Base-by-base conservation (phyloP, 768 basidiomycete genomes). In the Dictyophora rubrovolvata region DNA sequence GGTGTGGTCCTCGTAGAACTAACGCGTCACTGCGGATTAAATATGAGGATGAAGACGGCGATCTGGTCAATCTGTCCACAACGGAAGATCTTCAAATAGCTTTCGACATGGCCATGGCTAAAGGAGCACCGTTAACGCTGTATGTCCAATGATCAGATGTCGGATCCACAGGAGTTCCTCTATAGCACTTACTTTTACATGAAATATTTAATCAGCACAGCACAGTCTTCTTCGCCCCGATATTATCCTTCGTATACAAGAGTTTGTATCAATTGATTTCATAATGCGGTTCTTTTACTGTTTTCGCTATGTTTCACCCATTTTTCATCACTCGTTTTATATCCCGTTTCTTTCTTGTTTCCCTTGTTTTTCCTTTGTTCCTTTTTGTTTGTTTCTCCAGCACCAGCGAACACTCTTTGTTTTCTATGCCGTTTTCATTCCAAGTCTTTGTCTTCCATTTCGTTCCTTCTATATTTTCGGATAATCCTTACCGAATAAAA, bases 51-150 rank as follows among this genome's bases (percentile, higher is more conserved):
- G 93, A 95, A 68, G 93, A 95, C 65, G 92, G 92, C 21, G 93
- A 95, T 68, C 76, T 92, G 79, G 82, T 95, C 50, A 87, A 84
- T 33, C 78, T 95, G 62, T 87, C 86, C 16, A 91, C 89, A 49
- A 92, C 91, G 36, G 93, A 95, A 69, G 93, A 95, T 68, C 87
- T 94, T 36, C 88, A 91, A 65, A 91, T 95, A 82, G 93, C 93
- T 42, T 93, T 95, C 63, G 92, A 93, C 28, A 59, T 59, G 56
- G 56, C 56, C 17, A 28, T 28, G 42, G 42, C 42, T 42, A n/a
- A n/a, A 42, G 56, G 57, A 60, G 35, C 47, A 51, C 33, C 89
- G 89, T 71, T 91, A 60, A 86, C 83, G 17, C 78, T 91, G 52
- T 89, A 83, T 71, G 89, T 91, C 66, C 85, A 82, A 69, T 90